These are phyloP conservation scores for Erysimum pusillum DNA, from an alignment of 441 rosid genomes.

Conservation along the genomic window DNA sequence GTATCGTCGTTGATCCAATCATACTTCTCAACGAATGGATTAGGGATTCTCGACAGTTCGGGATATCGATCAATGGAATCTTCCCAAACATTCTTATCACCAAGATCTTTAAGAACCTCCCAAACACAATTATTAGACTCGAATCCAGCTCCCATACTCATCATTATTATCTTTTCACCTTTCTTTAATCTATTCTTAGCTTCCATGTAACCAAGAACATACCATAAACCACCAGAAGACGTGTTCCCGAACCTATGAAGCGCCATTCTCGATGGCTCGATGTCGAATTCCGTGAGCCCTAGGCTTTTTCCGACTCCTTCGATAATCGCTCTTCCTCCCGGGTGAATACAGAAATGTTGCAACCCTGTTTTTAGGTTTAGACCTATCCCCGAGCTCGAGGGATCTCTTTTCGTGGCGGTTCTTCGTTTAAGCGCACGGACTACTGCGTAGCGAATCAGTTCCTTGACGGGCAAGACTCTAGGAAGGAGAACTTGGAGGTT, in stretches of 20 bases:
- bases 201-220: slow-evolving; percentile 59
- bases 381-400: slow-evolving; percentile 32
- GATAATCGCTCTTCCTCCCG: slow-evolving; percentile 58
- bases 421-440: slow-evolving; percentile 35
- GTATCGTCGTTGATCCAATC: slow-evolving; percentile 58
- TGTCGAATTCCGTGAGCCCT: slow-evolving; percentile 51
- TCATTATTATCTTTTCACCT: slow-evolving; percentile 52
- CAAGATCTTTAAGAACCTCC: slow-evolving; percentile 62
- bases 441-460: slow-evolving; percentile 53
- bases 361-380: slow-evolving; percentile 52
- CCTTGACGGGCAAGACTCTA: slow-evolving; percentile 61
- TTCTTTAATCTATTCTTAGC: slow-evolving; percentile 54
- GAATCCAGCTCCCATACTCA: slow-evolving; percentile 59
- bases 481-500: slow-evolving; percentile 66
- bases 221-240: slow-evolving; percentile 57
- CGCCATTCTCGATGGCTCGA: slow-evolving; percentile 56
- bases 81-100: slow-evolving; percentile 62
- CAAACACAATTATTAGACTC: slow-evolving; percentile 56
- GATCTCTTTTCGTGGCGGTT: slow-evolving; percentile 36
- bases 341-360: slow-evolving; percentile 58
- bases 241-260: slow-evolving; percentile 58
- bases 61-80: slow-evolving; percentile 59
- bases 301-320: slow-evolving; percentile 53
- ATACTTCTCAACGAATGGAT: slow-evolving; percentile 56
- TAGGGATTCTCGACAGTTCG: slow-evolving; percentile 41